These are phyloP conservation scores for Plasmodium knowlesi DNA, from an alignment of 169 alveolate species.

Conservation along the genomic window DNA sequence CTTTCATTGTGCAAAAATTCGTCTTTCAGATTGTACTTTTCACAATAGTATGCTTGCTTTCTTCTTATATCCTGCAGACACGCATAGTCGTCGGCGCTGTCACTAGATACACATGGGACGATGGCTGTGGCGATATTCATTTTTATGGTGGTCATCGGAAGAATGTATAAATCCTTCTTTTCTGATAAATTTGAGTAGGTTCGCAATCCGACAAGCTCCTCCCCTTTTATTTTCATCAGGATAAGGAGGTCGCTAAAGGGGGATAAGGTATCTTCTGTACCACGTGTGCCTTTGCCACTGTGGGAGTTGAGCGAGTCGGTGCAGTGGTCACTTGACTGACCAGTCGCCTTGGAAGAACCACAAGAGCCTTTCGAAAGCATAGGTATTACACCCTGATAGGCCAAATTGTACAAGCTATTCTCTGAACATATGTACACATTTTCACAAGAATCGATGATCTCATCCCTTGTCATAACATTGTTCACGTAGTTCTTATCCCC, in stretches of 20 bases:
- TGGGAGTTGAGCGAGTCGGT: too few species aligned
- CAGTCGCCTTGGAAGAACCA: neutral
- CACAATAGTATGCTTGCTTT: constrained; percentile 87
- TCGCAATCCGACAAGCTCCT: constrained; percentile 93
- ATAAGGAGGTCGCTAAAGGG: constrained; percentile 53
- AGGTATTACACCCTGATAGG: constrained; percentile 92
- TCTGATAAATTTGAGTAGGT: constrained; percentile 94
- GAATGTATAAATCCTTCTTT: constrained; percentile 92
- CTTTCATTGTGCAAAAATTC: constrained; percentile 90
- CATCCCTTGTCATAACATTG: constrained; percentile 69
- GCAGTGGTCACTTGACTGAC: neutral
- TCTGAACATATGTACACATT: constrained; percentile 80
- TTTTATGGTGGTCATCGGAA: constrained; percentile 98
- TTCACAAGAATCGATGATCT: constrained; percentile 76
- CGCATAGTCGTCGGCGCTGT: constrained; percentile 99
- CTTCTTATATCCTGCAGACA: constrained; percentile 93
- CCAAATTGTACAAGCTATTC: constrained; percentile 91
- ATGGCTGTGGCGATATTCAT: constrained; percentile 98
- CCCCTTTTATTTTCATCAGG: constrained; percentile 88
- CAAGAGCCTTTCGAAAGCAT: neutral
- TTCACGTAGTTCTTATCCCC: constrained; percentile 83
- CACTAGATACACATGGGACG: constrained; percentile 99
- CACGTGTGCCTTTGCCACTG: neutral
- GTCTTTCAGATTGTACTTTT: constrained; percentile 81
- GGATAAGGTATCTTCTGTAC: neutral